These are phyloP conservation scores for Crithidia bombi DNA, from an alignment of 208 protist species.

Conservation along the genomic window DNA sequence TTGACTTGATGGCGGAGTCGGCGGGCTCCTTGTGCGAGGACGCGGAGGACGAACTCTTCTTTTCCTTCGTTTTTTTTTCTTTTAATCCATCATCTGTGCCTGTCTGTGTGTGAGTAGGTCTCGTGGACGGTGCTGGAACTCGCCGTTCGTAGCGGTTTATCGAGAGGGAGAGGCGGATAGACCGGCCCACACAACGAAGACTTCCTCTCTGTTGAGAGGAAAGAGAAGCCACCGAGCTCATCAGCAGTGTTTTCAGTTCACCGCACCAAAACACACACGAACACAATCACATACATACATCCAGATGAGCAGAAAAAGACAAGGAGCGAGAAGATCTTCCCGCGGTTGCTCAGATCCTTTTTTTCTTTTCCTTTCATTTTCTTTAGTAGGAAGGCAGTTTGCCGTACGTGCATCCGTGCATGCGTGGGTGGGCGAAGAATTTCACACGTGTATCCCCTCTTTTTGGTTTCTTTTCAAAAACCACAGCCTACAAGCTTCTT, in stretches of 20 bases:
- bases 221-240: background rate
- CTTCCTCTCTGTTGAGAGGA: background rate
- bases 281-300: too few species aligned
- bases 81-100: too few species aligned
- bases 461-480: background rate
- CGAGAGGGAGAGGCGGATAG: too few species aligned
- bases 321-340: too few species aligned
- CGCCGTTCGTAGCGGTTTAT: background rate
- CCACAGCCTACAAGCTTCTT: background rate
- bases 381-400: slow-evolving; percentile 18
- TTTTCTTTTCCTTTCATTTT: slow-evolving; percentile 1
- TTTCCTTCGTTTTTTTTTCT: background rate
- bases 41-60: background rate
- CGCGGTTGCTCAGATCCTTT: background rate
- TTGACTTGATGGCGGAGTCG: slow-evolving; percentile 1
- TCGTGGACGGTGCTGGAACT: too few species aligned
- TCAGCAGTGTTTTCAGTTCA: background rate
- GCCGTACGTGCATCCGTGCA: too few species aligned
- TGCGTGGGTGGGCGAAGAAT: background rate
- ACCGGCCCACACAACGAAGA: too few species aligned
- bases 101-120: too few species aligned
- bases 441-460: background rate
- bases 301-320: too few species aligned
- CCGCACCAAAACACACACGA: background rate
- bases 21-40: background rate